Evolutionary conservation across 768 basidiomycete species (phyloP), one percentile per base, ranked within the genome.

Genomic region (Pisolithus albus): DNA sequence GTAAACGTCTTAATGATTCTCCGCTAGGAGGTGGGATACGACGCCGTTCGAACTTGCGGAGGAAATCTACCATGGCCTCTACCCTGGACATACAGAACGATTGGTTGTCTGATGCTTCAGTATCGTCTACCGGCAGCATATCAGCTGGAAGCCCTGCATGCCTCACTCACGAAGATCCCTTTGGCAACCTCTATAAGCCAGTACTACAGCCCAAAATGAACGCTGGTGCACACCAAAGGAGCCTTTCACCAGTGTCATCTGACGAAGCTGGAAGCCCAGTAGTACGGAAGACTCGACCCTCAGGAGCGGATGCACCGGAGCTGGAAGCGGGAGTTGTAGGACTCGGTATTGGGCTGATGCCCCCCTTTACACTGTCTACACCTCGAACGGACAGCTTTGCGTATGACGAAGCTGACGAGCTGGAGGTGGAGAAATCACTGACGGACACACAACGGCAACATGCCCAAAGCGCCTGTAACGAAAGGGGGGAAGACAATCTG

Each of bases 261-360:
- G 59, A 65, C 6, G 68, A 62, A 49, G 49, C 46, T 9, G 81
- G 80, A 53, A 84, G 83, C 52, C 84, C 83, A 24, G 77, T 84
- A 16, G 54, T 68, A 30, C 56, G 66, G 53, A 67, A 66, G 49
- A 49, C 50, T 28, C 64, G 67, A 46, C 55, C 56, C 30, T 46
- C 63, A 26, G 52, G 56, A 18, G 46, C 43, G 50, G 52, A 56
- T 38, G 56, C 60, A 7, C 57, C 61, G 23, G 68, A 64, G 43
- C 62, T 74, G 13, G 59, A 71, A 18, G 67, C 66, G 4, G 64
- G 59, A 24, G 60, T 67, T 40, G 66, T 72, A 28, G 75, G 77
- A 18, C 69, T 69, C 32, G 67, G 67, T 37, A 68, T 69, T 55
- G 67, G 69, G 7, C 67, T 83, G 38, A 69, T 83, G 58, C 80